Conservation (phyloP, 2,329 filamentous ascomycete species). For the Aspergillus calidoustus region DNA sequence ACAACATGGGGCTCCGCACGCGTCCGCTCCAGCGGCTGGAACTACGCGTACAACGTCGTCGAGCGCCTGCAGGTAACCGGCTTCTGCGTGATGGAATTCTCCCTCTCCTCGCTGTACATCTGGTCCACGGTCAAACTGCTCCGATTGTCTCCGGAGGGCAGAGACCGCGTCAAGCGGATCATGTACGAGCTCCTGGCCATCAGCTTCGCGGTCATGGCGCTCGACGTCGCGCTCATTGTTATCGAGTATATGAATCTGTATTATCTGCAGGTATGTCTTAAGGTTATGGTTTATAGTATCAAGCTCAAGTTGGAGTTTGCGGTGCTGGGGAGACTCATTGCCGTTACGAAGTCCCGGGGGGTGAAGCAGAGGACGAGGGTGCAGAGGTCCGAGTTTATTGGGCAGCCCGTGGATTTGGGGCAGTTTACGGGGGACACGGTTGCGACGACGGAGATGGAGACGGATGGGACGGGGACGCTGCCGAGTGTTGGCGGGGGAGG, state of each 20-base stretch:
- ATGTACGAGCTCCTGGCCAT: conserved; percentile 49
- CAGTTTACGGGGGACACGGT: background rate
- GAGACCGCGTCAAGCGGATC: conserved; percentile 34
- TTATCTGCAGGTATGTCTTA: background rate
- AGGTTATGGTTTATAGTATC: background rate
- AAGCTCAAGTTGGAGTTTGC: background rate
- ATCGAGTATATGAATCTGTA: background rate
- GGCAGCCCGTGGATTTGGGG: background rate
- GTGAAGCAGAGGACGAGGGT: background rate
- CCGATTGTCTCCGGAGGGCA: conserved; percentile 45
- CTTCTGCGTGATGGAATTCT: conserved; percentile 59
- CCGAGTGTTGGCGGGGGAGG: background rate
- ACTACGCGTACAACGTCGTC: conserved; percentile 46
- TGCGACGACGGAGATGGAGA: background rate
- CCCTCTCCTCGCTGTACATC: conserved; percentile 59
- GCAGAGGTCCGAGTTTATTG: background rate
- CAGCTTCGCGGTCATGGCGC: background rate
- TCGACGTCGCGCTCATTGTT: background rate
- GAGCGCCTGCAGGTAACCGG: conserved; percentile 60
- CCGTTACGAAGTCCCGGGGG: conserved; percentile 10
- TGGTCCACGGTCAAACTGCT: conserved; percentile 56
- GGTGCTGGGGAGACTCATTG: background rate
- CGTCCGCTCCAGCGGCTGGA: background rate
- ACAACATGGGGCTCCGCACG: background rate
- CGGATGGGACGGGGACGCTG: background rate